Conservation (phyloP, 805 yeast species). For the Candida sakaeoensis region DNA sequence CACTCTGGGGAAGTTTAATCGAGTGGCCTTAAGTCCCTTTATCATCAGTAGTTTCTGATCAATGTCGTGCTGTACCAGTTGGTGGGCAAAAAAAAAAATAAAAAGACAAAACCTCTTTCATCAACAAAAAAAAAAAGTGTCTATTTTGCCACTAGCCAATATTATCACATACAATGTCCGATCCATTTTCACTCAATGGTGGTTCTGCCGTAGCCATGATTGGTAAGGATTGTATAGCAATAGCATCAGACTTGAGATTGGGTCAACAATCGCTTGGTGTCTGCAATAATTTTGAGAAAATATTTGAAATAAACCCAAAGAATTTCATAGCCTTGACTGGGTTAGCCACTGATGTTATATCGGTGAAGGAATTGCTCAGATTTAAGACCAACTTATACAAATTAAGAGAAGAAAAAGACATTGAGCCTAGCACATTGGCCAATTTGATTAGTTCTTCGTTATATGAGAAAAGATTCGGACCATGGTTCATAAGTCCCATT, state of each 20-base stretch:
- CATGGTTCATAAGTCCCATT: conserved; percentile 93
- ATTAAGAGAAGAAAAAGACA: conserved; percentile 83
- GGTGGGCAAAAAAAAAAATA: too few relatives aligned
- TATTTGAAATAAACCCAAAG: conserved; percentile 76
- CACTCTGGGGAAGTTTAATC: too few relatives aligned
- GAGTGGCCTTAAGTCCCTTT: too few relatives aligned
- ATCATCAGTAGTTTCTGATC: too few relatives aligned
- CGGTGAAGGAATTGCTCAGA: conserved; percentile 78
- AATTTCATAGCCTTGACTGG: conserved; percentile 92
- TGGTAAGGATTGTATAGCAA: conserved; percentile 97
- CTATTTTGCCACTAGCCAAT: conserved; percentile 1
- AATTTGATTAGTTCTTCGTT: conserved; percentile 86
- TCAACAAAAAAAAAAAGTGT: conserved; percentile 1
- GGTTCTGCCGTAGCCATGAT: conserved; percentile 99
- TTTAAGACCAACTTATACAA: conserved; percentile 84
- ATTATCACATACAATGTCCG: conserved; percentile 60
- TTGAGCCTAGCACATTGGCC: conserved; percentile 93
- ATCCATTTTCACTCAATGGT: conserved; percentile 74
- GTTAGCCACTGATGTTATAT: conserved; percentile 87
- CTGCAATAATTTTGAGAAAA: conserved; percentile 88
- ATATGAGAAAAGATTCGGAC: conserved; percentile 91
- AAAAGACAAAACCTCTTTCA: too few relatives aligned
- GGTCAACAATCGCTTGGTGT: conserved; percentile 94
- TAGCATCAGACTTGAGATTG: conserved; percentile 90
- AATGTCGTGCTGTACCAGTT: too few relatives aligned